Conservation (phyloP, 805 yeast species). For the Saccharomyces paradoxus region DNA sequence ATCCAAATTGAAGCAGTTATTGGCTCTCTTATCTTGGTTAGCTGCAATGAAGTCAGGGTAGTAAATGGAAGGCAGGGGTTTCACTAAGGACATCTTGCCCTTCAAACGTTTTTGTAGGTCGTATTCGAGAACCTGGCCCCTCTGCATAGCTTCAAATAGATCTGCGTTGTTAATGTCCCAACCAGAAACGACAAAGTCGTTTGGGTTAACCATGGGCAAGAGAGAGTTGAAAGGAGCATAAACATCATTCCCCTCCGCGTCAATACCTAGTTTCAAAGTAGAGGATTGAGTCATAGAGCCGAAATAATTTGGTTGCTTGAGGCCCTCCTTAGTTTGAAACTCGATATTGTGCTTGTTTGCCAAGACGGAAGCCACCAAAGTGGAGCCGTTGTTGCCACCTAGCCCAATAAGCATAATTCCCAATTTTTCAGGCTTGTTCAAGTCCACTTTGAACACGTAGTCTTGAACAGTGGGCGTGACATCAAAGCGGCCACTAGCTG, state of each 20-base stretch:
- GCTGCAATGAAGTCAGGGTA: conserved; percentile 96
- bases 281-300: conserved; percentile 94
- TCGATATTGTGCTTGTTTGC: conserved; percentile 75
- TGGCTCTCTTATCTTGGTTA: conserved; percentile 86
- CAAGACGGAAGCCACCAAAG: conserved; percentile 73
- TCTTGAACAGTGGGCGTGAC: conserved; percentile 68
- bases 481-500: conserved; percentile 40
- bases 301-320: conserved; percentile 69
- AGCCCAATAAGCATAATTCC: conserved; percentile 89
- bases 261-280: conserved; percentile 84
- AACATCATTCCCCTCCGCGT: conserved; percentile 69
- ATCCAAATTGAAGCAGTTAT: conserved; percentile 64
- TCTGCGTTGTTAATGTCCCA: conserved; percentile 84
- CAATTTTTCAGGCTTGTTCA: conserved; percentile 62
- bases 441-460: conserved; percentile 79
- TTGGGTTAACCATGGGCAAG: conserved; percentile 83
- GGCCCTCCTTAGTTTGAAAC: conserved; percentile 76
- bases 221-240: conserved; percentile 87
- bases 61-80: conserved; percentile 78
- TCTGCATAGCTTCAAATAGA: conserved; percentile 68
- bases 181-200: conserved; percentile 83
- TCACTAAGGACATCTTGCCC: conserved; percentile 49
- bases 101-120: conserved; percentile 72
- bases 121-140: conserved; percentile 80
- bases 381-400: conserved; percentile 95